Percentiles rank a stretch among this genome's conserved stretches.
Conservation (phyloP, 2,329 filamentous ascomycete species). For the Paecilomyces fulvus region DNA sequence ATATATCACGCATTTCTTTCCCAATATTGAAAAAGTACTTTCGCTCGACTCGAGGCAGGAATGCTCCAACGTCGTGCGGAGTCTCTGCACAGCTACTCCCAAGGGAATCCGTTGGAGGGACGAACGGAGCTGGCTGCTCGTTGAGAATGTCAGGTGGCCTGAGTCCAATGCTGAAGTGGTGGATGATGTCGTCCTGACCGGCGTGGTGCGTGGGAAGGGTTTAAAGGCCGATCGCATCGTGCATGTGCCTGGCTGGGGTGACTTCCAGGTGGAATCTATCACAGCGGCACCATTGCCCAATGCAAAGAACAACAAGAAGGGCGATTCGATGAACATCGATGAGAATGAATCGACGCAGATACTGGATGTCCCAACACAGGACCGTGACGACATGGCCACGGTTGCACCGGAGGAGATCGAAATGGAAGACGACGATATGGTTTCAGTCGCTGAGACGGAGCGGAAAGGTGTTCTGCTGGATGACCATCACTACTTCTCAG, state of each 20-base stretch:
- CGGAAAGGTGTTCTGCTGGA: conserved; percentile 88
- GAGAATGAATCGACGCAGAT: conserved; percentile 43
- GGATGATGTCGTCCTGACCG: conserved; percentile 65
- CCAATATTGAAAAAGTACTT: conserved; percentile 82
- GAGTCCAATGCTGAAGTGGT: conserved; percentile 38
- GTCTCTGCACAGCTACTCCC: conserved; percentile 81
- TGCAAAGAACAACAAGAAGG: conserved; percentile 44
- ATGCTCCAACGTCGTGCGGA: conserved; percentile 81
- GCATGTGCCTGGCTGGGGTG: conserved; percentile 88
- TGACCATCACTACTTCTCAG: conserved; percentile 96
- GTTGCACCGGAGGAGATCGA: conserved; percentile 78
- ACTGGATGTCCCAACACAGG: conserved; percentile 64
- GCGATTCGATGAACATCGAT: conserved; percentile 61
- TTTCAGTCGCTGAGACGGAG: conserved; percentile 44
- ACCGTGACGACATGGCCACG: conserved; percentile 73
- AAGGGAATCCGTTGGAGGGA: conserved; percentile 96
- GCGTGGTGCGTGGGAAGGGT: conserved; percentile 74
- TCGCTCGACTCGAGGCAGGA: conserved; percentile 84
- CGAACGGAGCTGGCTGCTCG: conserved; percentile 88
- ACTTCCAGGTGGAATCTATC: conserved; percentile 87
- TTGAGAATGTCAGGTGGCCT: conserved; percentile 71
- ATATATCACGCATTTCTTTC: conserved; percentile 91
- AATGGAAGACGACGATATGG: conserved; percentile 61
- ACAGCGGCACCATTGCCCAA: conserved; percentile 61
- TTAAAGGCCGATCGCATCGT: conserved; percentile 84